phyloP scores from a whole-genome alignment of 306 rosid genomes.

The Rosa lucieae region DNA sequence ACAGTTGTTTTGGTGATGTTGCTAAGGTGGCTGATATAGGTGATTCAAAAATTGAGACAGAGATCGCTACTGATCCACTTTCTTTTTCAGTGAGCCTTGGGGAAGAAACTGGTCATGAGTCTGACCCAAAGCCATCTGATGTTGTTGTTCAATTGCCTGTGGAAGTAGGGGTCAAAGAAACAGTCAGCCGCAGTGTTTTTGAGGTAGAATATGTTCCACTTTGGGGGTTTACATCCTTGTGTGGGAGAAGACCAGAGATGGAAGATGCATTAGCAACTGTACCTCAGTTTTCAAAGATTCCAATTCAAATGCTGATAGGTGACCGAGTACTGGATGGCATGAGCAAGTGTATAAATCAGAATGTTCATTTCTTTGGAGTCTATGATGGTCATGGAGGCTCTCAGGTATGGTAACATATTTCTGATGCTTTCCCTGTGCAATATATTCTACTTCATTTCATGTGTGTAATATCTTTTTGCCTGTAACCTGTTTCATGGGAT shows the following conservation, averaged over 20 bases:
- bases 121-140: constrained; percentile 36
- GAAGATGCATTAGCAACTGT: constrained; percentile 71
- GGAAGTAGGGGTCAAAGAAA: constrained; percentile 47
- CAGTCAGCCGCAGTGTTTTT: constrained; percentile 67
- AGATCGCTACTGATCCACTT: constrained; percentile 42
- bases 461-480: background rate
- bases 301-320: constrained; percentile 71
- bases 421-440: background rate
- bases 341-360: constrained; percentile 55
- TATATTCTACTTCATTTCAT: constrained; percentile 1
- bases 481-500: constrained; percentile 16
- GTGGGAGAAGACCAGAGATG: constrained; percentile 94
- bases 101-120: constrained; percentile 44
- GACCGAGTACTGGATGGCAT: constrained; percentile 56
- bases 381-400: constrained; percentile 93
- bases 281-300: constrained; percentile 64
- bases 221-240: constrained; percentile 68
- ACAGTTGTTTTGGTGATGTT: constrained; percentile 40
- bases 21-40: constrained; percentile 33
- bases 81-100: constrained; percentile 48
- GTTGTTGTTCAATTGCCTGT: constrained; percentile 46
- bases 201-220: constrained; percentile 80
- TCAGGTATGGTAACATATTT: constrained; percentile 47
- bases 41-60: constrained; percentile 34
- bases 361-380: constrained; percentile 79